Base-by-base conservation (phyloP, 2,329 filamentous ascomycete genomes). In the Ilyonectria robusta region DNA sequence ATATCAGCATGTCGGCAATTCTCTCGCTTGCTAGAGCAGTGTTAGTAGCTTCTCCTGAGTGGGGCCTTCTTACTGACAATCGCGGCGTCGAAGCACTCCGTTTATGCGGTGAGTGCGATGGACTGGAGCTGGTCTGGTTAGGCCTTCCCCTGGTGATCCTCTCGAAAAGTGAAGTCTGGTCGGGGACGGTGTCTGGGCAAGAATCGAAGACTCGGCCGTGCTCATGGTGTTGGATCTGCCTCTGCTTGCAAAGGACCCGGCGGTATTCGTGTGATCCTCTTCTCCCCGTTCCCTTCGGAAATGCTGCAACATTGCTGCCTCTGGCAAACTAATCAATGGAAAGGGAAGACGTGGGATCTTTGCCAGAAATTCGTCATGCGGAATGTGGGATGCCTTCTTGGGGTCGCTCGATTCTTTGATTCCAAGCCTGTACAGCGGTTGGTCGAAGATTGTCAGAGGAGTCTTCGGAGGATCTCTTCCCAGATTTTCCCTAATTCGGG, bases 241-340 rank as follows among this genome's bases (percentile, higher is more conserved):
- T 60, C 71, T 76, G 26, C 72, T 71, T 3, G 72, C 75, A 63
- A 81, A 81, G 0, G 73, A 75, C 1, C 68, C 65, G 2, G 70
- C 74, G 4, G 70, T 64, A 37, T 80, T 76, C 1, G 78, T 81
- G 53, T 82, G 79, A 40, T 82, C 81, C 59, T 81, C 80, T 53
- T 82, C 78, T 7, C 80, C 80, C 15, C 78, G 66, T 19, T 78
- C 74, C 46, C 78, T 67, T 21, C 80, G 77, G 26, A 76, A 71
- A 8, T 74, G 74, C 51, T 82, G 81, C 19, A 79, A 31, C 66
- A 75, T 75, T 2, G 80, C 79, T 15, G 81, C 81, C 40, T 82
- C 80, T 1, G 78, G 76, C 17, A 83, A 71, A 59, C 80, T 81
- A 53, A 83, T 78, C 13, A 83, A 74, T 10, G 77, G 75, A 40